Evolutionary conservation across 2,329 filamentous ascomycete species (phyloP).

Genomic region (Magnaporthiopsis poae): DNA sequence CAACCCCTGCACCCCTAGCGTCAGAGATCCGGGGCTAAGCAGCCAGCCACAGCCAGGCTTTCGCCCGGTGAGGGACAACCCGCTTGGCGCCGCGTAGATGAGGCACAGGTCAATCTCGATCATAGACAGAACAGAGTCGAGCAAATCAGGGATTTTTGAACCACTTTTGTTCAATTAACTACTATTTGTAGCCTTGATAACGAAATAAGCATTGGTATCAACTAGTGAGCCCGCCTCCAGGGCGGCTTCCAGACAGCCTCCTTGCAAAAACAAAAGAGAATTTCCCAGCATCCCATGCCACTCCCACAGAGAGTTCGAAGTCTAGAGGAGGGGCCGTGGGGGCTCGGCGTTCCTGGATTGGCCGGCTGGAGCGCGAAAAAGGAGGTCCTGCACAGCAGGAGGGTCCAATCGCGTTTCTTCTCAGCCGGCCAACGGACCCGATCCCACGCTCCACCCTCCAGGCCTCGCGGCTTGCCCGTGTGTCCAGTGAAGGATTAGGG

Average conservation of each 20-base stretch:
- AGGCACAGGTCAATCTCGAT: background rate
- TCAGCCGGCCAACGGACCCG: background rate
- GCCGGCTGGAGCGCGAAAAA: background rate
- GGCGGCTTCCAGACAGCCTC: constrained; percentile 15
- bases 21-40: background rate
- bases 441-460: background rate
- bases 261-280: constrained; percentile 5
- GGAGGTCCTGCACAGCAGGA: constrained; percentile 1
- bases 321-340: background rate
- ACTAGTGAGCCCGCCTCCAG: constrained; percentile 16
- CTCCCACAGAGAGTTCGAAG: constrained; percentile 2
- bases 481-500: background rate
- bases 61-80: background rate
- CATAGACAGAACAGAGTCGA: too few species aligned
- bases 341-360: background rate
- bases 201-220: constrained; percentile 16
- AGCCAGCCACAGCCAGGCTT: background rate
- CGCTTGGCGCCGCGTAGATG: background rate
- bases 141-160: constrained; percentile 4
- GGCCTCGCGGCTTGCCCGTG: constrained; percentile 3
- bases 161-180: constrained; percentile 29
- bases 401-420: background rate
- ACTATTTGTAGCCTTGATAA: constrained; percentile 28
- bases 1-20: background rate
- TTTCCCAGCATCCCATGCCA: constrained; percentile 13